These are phyloP conservation scores for Trichoderma atroviride DNA, from an alignment of 2,329 filamentous ascomycete species.

Conservation along the genomic window DNA sequence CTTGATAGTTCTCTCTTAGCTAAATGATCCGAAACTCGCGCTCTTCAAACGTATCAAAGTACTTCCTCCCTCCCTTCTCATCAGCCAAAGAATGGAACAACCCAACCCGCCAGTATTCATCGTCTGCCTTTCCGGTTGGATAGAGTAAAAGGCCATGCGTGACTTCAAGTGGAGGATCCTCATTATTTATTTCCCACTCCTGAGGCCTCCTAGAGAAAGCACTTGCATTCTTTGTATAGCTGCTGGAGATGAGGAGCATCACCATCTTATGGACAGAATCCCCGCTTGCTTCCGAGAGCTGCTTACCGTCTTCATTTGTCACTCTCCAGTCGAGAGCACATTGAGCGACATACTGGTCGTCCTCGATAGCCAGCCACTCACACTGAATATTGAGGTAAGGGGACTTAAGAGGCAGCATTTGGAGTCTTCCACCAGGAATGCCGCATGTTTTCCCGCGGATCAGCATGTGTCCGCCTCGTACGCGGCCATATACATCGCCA, in stretches of 20 bases:
- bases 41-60: not conserved
- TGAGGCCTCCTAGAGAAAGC: not conserved
- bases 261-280: not conserved
- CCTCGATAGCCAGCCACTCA: constrained; percentile 15
- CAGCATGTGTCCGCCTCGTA: not conserved
- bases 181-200: constrained; percentile 1
- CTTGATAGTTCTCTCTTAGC: not conserved
- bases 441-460: not conserved
- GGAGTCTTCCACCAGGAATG: not conserved
- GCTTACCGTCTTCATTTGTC: not conserved
- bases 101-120: constrained; percentile 4
- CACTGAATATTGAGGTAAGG: not conserved
- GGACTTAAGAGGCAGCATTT: not conserved
- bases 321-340: constrained; percentile 14
- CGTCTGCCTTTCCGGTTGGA: not conserved
- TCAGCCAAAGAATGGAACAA: constrained; percentile 4
- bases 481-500: not conserved
- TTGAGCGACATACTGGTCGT: constrained; percentile 9
- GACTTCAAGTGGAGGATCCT: not conserved
- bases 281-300: not conserved
- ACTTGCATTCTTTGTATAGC: not conserved
- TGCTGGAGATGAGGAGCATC: constrained; percentile 8
- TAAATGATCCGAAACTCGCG: constrained; percentile 1
- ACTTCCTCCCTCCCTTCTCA: not conserved
- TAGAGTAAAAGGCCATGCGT: constrained; percentile 7